These are phyloP conservation scores for Podila epicladia DNA, from an alignment of 192 early-diverging fungal genomes.

Conservation along the genomic window DNA sequence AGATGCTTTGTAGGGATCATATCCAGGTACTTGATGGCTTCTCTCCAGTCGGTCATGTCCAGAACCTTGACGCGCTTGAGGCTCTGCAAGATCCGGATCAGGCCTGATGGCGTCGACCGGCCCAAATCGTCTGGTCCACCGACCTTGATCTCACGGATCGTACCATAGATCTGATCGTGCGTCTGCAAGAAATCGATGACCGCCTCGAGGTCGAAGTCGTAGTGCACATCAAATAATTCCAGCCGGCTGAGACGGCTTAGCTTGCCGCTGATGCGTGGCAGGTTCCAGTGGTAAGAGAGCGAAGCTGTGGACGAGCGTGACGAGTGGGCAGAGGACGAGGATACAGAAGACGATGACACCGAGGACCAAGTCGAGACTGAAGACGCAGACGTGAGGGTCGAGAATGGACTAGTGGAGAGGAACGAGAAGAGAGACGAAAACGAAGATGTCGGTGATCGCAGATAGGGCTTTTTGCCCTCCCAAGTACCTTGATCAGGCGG, in stretches of 20 bases:
- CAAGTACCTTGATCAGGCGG: neutral
- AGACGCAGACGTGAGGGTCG: neutral
- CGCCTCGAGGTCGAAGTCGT: constrained; percentile 19
- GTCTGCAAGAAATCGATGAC: constrained; percentile 25
- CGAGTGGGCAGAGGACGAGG: constrained; percentile 5
- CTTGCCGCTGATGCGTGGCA: constrained; percentile 8
- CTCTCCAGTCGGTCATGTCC: constrained; percentile 46
- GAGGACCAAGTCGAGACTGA: constrained; percentile 10
- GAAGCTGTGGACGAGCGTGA: neutral
- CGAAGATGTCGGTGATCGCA: constrained; percentile 1
- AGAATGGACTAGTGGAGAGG: constrained; percentile 18
- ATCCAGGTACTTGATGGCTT: constrained; percentile 28
- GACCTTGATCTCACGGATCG: constrained; percentile 37
- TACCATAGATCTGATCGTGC: constrained; percentile 20
- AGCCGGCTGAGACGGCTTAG: constrained; percentile 16
- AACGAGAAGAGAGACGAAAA: constrained; percentile 24
- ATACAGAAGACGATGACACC: constrained; percentile 11
- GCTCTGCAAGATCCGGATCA: constrained; percentile 19
- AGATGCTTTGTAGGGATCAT: constrained; percentile 33
- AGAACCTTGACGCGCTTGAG: constrained; percentile 17
- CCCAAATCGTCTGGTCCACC: constrained; percentile 34
- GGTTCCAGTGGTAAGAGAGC: neutral
- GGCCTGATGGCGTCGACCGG: constrained; percentile 9
- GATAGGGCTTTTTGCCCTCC: too few relatives aligned
- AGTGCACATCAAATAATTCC: constrained; percentile 33